A percentile compares a stretch with the other conserved stretches of the same genome.
phyloP scores from a whole-genome alignment of 164 flowering plant genomes.

The Amborella trichopoda region DNA sequence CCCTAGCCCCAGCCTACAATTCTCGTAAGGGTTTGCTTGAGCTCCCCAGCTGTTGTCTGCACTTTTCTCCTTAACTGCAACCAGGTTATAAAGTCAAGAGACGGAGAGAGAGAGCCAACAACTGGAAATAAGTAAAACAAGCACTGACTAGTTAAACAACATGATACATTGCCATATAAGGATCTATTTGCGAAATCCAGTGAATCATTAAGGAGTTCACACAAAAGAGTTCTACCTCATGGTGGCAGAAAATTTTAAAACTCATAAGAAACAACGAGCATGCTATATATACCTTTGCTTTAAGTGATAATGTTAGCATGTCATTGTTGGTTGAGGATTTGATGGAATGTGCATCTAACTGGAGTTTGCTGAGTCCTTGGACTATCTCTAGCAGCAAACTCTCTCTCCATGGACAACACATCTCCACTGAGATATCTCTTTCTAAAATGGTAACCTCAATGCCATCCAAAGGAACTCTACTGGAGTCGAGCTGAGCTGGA shows the following conservation, averaged over 20 bases:
- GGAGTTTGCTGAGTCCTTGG: constrained; percentile 48
- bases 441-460: constrained; percentile 31
- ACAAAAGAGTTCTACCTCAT: background rate
- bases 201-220: background rate
- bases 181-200: background rate
- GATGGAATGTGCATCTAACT: constrained; percentile 49
- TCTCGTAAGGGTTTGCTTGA: constrained; percentile 52
- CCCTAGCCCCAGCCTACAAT: constrained; percentile 15
- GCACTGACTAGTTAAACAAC: background rate
- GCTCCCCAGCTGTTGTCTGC: constrained; percentile 41
- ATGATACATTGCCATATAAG: background rate
- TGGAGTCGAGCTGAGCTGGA: constrained; percentile 25
- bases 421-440: constrained; percentile 43
- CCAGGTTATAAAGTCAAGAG: background rate
- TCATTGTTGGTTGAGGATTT: constrained; percentile 56
- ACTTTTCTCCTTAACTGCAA: constrained; percentile 60
- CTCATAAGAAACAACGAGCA: background rate
- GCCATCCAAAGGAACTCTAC: constrained; percentile 19
- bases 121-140: background rate
- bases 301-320: constrained; percentile 37
- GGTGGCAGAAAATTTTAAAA: background rate
- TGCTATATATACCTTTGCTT: constrained; percentile 48
- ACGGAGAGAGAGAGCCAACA: too few species aligned
- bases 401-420: constrained; percentile 66
- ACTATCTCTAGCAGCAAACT: constrained; percentile 52